Percentiles rank a stretch among this genome's conserved stretches.
phyloP scores from a whole-genome alignment of 2,329 filamentous ascomycete species.

The Plenodomus lindquistii region DNA sequence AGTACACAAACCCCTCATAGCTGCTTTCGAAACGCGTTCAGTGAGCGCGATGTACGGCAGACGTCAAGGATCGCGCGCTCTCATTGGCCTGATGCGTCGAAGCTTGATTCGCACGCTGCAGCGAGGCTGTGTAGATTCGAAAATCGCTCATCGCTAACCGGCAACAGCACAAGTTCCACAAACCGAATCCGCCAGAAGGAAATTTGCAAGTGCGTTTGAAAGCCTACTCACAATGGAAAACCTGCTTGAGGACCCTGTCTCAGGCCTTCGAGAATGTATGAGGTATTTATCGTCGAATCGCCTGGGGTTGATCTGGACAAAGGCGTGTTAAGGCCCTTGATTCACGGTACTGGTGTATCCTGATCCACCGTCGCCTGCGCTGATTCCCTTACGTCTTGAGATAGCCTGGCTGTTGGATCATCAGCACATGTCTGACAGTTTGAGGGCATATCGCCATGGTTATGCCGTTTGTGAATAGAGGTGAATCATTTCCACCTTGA shows the following conservation, averaged over 20 bases:
- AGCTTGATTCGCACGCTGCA: slow-evolving; percentile 7
- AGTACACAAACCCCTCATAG: slow-evolving; percentile 3
- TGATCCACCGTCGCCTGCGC: slow-evolving; percentile 1
- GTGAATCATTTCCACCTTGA: neutral
- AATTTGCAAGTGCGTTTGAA: slow-evolving; percentile 7
- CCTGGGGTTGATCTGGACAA: slow-evolving; percentile 7
- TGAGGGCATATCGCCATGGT: slow-evolving; percentile 6
- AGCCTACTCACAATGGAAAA: slow-evolving; percentile 7
- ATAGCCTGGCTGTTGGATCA: slow-evolving; percentile 1
- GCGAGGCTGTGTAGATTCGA: slow-evolving; percentile 23
- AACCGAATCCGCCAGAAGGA: slow-evolving; percentile 13
- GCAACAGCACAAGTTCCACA: slow-evolving; percentile 21
- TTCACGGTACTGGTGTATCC: slow-evolving; percentile 4
- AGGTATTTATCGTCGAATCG: slow-evolving; percentile 33
- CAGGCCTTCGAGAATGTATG: slow-evolving; percentile 9
- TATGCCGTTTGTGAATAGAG: slow-evolving; percentile 1
- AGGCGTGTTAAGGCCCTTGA: slow-evolving; percentile 8
- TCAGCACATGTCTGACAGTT: slow-evolving; percentile 9
- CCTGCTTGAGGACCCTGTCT: slow-evolving; percentile 12
- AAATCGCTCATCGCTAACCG: slow-evolving; percentile 34
- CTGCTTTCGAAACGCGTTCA: slow-evolving; percentile 4
- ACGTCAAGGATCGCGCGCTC: slow-evolving; percentile 7
- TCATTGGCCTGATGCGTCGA: slow-evolving; percentile 4
- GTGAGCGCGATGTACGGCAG: neutral
- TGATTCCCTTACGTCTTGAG: slow-evolving; percentile 9